phyloP scores from a whole-genome alignment of 768 basidiomycete species.

The Kwoniella heveanensis region DNA sequence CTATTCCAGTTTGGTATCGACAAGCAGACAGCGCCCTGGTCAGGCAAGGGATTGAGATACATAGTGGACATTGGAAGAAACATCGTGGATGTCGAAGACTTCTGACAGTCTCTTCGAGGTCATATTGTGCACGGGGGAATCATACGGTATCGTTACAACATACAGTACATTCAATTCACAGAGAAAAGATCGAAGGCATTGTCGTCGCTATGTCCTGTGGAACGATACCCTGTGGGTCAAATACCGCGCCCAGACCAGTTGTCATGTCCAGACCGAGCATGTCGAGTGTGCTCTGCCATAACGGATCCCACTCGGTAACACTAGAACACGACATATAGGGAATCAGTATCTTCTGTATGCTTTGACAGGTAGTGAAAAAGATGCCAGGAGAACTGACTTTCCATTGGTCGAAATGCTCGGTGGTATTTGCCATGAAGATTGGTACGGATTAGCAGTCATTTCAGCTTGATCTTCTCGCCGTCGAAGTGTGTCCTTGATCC shows the following conservation, averaged over 20 bases:
- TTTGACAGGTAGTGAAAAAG: no score
- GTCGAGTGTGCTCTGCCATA: not conserved
- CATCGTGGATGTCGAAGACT: not conserved
- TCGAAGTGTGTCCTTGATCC: not conserved
- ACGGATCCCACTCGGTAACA: not conserved
- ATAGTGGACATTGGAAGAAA: not conserved
- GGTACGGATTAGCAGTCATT: not conserved
- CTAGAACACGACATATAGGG: not conserved
- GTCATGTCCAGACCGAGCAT: not conserved
- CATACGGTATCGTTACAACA: no score
- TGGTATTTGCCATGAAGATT: not conserved
- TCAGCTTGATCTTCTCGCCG: not conserved
- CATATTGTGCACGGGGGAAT: no score
- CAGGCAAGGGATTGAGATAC: not conserved
- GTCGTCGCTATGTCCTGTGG: not conserved
- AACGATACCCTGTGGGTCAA: not conserved
- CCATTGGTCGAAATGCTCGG: not conserved
- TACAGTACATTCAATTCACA: not conserved
- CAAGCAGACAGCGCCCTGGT: not conserved
- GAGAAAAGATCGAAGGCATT: not conserved
- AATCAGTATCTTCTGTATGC: no score
- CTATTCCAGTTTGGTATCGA: constrained; percentile 66
- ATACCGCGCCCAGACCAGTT: not conserved
- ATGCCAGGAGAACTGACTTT: not conserved
- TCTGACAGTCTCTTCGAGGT: not conserved